These are phyloP conservation scores for Cucumis cinereus DNA, from an alignment of 306 rosid species.

Conservation along the genomic window DNA sequence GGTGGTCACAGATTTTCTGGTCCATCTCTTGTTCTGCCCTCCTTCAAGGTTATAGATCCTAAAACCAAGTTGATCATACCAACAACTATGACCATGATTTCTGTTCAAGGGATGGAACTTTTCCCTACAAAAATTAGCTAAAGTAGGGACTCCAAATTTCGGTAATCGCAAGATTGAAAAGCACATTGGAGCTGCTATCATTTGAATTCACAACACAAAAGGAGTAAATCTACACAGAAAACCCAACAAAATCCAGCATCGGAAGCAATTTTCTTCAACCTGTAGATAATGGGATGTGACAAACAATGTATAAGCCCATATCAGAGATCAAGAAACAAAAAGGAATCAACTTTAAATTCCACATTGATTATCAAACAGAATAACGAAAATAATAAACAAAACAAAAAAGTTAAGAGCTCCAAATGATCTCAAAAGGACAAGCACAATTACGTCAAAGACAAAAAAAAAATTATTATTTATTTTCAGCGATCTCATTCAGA, in stretches of 20 bases:
- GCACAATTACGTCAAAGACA: background rate
- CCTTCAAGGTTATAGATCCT: constrained; percentile 40
- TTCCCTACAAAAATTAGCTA: constrained; percentile 47
- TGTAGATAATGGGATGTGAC: constrained; percentile 21
- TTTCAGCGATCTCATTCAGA: background rate
- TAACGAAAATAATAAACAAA: background rate
- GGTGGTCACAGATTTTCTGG: constrained; percentile 52
- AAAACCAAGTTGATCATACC: constrained; percentile 30
- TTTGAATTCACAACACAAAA: constrained; percentile 27
- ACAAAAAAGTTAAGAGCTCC: background rate
- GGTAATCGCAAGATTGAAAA: constrained; percentile 59
- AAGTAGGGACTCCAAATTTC: constrained; percentile 41
- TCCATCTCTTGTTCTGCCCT: constrained; percentile 55
- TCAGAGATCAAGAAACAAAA: background rate
- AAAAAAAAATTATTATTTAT: no score
- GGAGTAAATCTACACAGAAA: constrained; percentile 4
- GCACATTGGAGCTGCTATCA: constrained; percentile 51
- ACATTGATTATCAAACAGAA: background rate
- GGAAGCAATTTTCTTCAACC: constrained; percentile 27
- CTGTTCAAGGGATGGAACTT: constrained; percentile 35
- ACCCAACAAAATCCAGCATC: constrained; percentile 15
- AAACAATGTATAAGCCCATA: background rate
- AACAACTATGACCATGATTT: constrained; percentile 22
- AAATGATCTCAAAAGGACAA: background rate
- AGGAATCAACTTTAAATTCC: background rate